Evolutionary conservation across 2,329 filamentous ascomycete genomes (phyloP), one percentile per base, ranked within the genome.

Genomic region (Exserohilum rostratum): DNA sequence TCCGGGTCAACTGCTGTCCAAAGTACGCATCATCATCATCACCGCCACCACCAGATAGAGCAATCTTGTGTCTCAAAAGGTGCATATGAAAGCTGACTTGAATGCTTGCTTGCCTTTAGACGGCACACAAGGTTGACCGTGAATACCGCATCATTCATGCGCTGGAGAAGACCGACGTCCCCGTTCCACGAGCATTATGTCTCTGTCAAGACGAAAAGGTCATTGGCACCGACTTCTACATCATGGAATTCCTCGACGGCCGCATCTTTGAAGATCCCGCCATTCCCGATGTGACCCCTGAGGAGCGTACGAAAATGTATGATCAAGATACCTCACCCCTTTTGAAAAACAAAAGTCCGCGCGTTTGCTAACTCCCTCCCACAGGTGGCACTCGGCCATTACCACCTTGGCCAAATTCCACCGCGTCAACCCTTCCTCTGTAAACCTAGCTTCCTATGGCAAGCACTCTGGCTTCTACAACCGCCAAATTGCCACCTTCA

Each of bases 241-340:
- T 98, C 70, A 98, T 99, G 95, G 88, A 91, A 74, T 98, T 95
- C 74, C 82, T 98, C 57, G 90, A 96, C 70, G 95, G 95, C 17
- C 88, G 95, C 69, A 96, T 97, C 77, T 91, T 98, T 70, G 90
- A 93, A 69, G 91, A 98, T 76, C 89, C 92, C 38, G 81, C 88
- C 29, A 87, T 98, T 72, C 93, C 91, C 2, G 88, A 81, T 11
- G 85, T 91, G 11, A 82, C 82, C 22, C 76, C 89, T 0, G 81
- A 81, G 35, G 88, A 96, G 64, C 84, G 93, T 55, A 85, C 79
- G 29, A 85, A 85, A 67, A 89, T 97, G 87, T 87, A 74, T 13
- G 10, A 17, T 17, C 4, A 9, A 9, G 15, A 33, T 7, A 25
- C 4, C 13, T 15, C 4, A 45, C 2, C 40, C 12, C 5, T 18